Evolutionary conservation across 1,284 basidiomycete genomes (phyloP), one percentile per base, ranked within the genome.

Genomic region (Sparassis latifolia): DNA sequence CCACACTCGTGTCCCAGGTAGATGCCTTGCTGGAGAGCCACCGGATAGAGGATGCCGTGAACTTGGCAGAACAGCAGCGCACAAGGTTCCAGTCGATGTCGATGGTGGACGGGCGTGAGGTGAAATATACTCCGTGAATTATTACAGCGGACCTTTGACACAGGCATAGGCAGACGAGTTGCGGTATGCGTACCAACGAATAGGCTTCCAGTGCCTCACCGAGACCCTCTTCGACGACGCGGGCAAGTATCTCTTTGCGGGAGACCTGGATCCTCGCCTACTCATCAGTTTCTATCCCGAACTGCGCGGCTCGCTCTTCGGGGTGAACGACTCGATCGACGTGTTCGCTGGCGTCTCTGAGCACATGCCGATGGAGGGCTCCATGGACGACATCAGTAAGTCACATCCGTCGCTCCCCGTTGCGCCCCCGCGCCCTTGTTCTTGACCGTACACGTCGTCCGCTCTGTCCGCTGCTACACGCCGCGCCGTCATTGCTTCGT

Each of bases 201-300:
- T 91, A 52, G 89, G 86, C 27, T 88, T 88, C 62, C 78, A 82
- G 64, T 82, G 80, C 55, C 74, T 92, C 57, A 65, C 69, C 20
- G 82, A 88, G 63, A 89, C 86, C 0, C 69, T 79, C 32, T 92
- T 92, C 62, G 79, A 84, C 56, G 84, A 89, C 54, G 89, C 89
- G 1, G 84, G 84, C n/a, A 74, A 76, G 55, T 74, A 86, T 57
- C 74, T 92, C 50, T 80, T 85, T 60, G 74, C 79, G 49, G 87
- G 88, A 31, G 75, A 81, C 33, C 69, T 86, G 12, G 90, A 93
- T 62, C 89, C 90, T 0, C 78, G 89, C 10, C 63, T 90, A 4
- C 75, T 89, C 44, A 71, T 92, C 52, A 82, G 84, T 56, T 86
- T 89, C 61, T 92, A 83, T 59, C 85, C 88, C 3, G 78, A 85